These are phyloP conservation scores for Ilyonectria mors-panacis DNA, from an alignment of 2,329 filamentous ascomycete species.

Conservation along the genomic window DNA sequence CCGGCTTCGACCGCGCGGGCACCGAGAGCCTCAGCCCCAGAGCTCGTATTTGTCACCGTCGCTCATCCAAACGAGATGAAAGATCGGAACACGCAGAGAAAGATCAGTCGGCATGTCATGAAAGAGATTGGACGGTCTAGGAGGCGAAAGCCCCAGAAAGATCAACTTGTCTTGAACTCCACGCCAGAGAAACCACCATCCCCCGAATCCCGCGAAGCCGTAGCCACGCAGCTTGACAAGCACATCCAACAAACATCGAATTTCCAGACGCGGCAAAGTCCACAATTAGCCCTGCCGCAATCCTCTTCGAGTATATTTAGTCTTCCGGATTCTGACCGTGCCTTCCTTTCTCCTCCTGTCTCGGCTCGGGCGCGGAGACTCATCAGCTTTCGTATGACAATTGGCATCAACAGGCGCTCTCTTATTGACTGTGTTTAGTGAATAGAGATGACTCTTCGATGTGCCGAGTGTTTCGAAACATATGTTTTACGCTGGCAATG, in stretches of 20 bases:
- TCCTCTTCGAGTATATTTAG: neutral
- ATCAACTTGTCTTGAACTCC: neutral
- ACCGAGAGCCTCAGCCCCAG: neutral
- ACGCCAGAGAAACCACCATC: neutral
- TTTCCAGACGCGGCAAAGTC: neutral
- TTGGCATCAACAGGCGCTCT: too few species aligned
- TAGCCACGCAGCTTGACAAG: neutral
- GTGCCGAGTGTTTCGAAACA: neutral
- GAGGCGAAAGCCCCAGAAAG: neutral
- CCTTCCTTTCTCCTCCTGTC: neutral
- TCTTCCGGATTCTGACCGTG: neutral
- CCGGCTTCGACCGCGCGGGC: neutral
- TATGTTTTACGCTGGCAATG: slow-evolving; percentile 4
- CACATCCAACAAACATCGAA: neutral
- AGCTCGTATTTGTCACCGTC: slow-evolving; percentile 30
- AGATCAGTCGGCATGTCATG: slow-evolving; percentile 32
- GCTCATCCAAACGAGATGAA: slow-evolving; percentile 24
- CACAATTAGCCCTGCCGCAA: neutral
- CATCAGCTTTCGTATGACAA: neutral
- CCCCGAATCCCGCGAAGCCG: neutral
- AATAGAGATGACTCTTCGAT: neutral
- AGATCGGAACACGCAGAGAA: slow-evolving; percentile 9
- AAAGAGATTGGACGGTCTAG: slow-evolving; percentile 16
- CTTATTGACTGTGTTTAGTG: neutral
- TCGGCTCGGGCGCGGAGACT: neutral